These are phyloP conservation scores for Phialocephala subalpina DNA, from an alignment of 2,329 filamentous ascomycete species.

Conservation along the genomic window DNA sequence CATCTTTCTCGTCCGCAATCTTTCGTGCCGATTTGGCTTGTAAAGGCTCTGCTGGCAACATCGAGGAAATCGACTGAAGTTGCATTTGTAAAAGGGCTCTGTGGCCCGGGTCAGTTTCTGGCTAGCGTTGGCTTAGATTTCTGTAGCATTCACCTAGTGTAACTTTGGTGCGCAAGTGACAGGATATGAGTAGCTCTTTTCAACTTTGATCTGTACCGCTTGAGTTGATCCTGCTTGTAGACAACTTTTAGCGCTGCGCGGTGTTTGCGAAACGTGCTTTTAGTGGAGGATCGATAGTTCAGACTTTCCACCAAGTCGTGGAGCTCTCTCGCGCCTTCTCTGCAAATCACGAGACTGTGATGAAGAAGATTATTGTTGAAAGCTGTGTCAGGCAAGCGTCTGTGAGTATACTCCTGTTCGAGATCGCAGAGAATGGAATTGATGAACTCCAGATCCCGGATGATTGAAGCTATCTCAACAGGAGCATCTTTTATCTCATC, in stretches of 20 bases:
- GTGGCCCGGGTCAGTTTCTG: not conserved
- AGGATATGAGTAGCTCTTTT: not conserved
- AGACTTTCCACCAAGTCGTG: not conserved
- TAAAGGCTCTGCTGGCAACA: not conserved
- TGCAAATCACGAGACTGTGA: not conserved
- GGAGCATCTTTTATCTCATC: constrained; percentile 2
- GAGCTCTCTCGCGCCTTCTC: constrained; percentile 1
- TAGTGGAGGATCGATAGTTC: not conserved
- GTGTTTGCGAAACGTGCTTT: not conserved
- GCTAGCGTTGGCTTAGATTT: not conserved
- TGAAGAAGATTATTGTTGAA: not conserved
- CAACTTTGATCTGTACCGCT: constrained; percentile 2
- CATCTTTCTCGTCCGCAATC: not conserved
- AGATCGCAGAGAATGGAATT: not conserved
- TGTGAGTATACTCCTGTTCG: not conserved
- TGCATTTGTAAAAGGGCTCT: not conserved
- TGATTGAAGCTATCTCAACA: not conserved
- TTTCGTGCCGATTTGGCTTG: not conserved
- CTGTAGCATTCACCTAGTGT: not conserved
- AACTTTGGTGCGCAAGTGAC: not conserved
- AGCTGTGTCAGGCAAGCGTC: not conserved
- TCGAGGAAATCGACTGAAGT: not conserved
- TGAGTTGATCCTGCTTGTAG: not conserved
- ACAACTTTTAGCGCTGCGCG: not conserved
- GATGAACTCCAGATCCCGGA: not conserved